Base-by-base conservation (phyloP, 306 rosid genomes). In the Lathyrus oleraceus region DNA sequence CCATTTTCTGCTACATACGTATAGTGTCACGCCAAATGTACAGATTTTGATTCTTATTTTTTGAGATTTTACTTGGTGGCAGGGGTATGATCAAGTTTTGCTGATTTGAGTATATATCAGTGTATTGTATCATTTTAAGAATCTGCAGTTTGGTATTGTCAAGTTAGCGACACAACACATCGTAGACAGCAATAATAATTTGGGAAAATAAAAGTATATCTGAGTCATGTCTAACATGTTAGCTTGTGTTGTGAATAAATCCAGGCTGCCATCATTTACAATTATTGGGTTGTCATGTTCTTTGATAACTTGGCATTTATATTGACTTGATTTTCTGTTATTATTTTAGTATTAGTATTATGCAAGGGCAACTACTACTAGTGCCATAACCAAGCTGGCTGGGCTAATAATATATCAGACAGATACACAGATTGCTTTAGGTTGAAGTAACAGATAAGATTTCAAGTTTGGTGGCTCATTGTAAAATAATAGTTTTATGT, bases 1-100 rank as follows among this genome's bases (percentile, higher is more conserved):
- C 2, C 43, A 10, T 61, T 42, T 57, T 60, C 83, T 73, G 56
- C 70, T 73, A 65, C 82, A 78, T 70, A 85, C 12, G 21, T 63
- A 12, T 40, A 39, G 47, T 9, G 61, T 57, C 79, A 72, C 53
- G 63, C 19, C 39, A 48, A 69, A 67, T 71, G 83, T 80, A 71
- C 48, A 58, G 8, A 66, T 64, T 48, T 75, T 27, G 71, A 66
- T 79, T 71, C 68, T 67, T 76, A 35, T 75, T 67, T 77, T 76
- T 56, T 42, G 40, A 4, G 32, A 61, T 28, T 47, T 66, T 60
- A 49, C 38, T 8, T 45, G 27, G 56, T 21, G 58, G 39, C 28
- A 44, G 12, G 21, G 61, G 54, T 23, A 14, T 54, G 69, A 68
- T 57, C 64, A 58, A 63, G 77, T 69, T 74, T 60, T 58, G 52